A percentile compares a stretch with the other conserved stretches of the same genome.
These are phyloP conservation scores for Themeda triandra DNA, from an alignment of 176 grass and related monocot species.

Conservation along the genomic window DNA sequence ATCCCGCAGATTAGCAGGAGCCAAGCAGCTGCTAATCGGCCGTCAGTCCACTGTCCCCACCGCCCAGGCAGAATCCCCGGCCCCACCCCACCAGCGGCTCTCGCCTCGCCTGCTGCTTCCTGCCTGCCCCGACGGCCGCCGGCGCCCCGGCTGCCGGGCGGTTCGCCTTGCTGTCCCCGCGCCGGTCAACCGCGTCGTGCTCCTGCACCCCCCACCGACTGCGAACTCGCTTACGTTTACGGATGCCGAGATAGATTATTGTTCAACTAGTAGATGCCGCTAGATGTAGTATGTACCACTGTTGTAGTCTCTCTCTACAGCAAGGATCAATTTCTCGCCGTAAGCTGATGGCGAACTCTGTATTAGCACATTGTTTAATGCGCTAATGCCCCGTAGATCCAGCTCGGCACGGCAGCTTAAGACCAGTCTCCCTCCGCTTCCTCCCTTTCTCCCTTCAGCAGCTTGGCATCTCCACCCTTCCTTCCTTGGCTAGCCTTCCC, in stretches of 20 bases:
- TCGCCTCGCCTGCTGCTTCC: not conserved
- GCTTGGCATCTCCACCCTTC: slow-evolving; percentile 10
- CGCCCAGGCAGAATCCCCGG: no score
- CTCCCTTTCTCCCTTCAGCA: not conserved
- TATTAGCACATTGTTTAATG: not conserved
- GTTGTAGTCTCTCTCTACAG: no score
- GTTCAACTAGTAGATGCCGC: not conserved
- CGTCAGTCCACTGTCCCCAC: no score
- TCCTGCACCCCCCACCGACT: not conserved
- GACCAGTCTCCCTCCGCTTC: not conserved
- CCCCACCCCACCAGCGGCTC: no score
- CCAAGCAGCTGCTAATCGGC: no score
- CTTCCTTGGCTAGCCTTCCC: not conserved
- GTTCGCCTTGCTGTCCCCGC: no score
- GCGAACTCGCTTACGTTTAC: not conserved
- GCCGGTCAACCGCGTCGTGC: no score
- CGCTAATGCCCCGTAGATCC: not conserved
- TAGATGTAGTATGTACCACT: no score
- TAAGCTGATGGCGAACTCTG: not conserved
- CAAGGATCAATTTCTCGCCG: not conserved
- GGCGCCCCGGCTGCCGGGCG: no score
- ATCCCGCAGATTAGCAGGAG: no score
- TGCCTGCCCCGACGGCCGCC: not conserved
- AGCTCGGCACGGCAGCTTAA: slow-evolving; percentile 15
- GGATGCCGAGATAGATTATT: not conserved